phyloP scores from a whole-genome alignment of 805 yeast species.

The Saccharomycopsis sp. region DNA sequence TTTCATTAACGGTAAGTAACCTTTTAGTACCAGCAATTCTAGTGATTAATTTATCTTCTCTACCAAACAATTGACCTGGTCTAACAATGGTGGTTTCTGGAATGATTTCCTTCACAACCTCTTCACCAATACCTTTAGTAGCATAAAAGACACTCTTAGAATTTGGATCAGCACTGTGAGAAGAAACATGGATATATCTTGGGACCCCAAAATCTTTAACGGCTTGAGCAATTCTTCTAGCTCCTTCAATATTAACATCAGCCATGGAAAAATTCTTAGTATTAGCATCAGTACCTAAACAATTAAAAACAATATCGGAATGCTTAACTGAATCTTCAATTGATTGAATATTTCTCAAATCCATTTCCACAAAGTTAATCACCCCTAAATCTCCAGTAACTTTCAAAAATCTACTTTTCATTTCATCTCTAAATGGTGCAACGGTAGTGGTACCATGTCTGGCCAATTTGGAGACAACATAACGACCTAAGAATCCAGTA shows the following conservation, averaged over 20 bases:
- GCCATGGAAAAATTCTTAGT: conserved; percentile 78
- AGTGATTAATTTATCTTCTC: conserved; percentile 61
- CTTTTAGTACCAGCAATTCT: conserved; percentile 43
- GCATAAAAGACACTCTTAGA: conserved; percentile 65
- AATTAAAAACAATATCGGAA: conserved; percentile 74
- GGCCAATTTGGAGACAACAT: conserved; percentile 62
- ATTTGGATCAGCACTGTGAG: conserved; percentile 61
- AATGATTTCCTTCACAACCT: conserved; percentile 49
- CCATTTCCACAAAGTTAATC: conserved; percentile 74
- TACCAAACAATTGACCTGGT: conserved; percentile 73
- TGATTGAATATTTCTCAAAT: conserved; percentile 64
- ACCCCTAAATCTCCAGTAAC: conserved; percentile 84
- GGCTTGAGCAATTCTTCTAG: conserved; percentile 69
- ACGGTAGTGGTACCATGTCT: conserved; percentile 71
- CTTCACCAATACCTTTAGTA: conserved; percentile 72
- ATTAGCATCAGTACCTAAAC: conserved; percentile 64
- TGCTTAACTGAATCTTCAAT: conserved; percentile 69
- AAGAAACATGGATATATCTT: conserved; percentile 67
- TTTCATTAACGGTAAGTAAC: conserved; percentile 57
- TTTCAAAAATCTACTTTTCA: conserved; percentile 67
- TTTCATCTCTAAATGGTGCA: conserved; percentile 74
- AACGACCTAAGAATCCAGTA: conserved; percentile 68
- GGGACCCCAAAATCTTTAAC: conserved; percentile 61
- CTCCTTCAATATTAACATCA: conserved; percentile 71
- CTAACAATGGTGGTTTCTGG: conserved; percentile 80